phyloP scores from a whole-genome alignment of 2,329 filamentous ascomycete species.

The Fusarium metavorans region DNA sequence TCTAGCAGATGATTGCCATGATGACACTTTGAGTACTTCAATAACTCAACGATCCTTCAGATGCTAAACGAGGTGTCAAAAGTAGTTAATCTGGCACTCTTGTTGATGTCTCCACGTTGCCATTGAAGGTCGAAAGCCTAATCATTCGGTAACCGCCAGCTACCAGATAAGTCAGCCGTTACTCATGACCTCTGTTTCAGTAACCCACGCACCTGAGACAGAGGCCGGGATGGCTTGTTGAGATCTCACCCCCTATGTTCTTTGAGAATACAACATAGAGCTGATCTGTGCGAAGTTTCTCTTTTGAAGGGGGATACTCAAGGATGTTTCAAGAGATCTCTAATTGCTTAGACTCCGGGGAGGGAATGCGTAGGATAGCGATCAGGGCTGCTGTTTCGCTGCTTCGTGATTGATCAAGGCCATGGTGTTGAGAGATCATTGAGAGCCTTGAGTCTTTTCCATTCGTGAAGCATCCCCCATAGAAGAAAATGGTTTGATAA shows the following conservation, averaged over 20 bases:
- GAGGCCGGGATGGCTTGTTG: not conserved
- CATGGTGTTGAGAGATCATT: not conserved
- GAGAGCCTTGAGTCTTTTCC: not conserved
- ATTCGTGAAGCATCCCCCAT: not conserved
- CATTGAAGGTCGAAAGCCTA: not conserved
- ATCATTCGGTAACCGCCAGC: not conserved
- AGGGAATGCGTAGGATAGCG: too few species aligned
- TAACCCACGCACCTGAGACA: not conserved
- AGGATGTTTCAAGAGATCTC: not conserved
- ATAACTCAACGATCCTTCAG: too few species aligned
- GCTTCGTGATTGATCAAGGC: not conserved
- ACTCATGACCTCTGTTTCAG: not conserved
- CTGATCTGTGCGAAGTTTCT: not conserved
- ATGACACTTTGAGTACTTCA: too few species aligned
- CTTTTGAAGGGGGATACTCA: not conserved
- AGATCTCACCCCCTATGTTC: not conserved
- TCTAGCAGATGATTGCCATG: too few species aligned
- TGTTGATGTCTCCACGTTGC: not conserved
- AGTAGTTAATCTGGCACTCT: too few species aligned
- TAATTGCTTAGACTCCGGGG: too few species aligned
- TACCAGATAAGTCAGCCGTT: not conserved
- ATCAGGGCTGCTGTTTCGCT: not conserved
- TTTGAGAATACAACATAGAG: not conserved
- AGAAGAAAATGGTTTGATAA: not conserved
- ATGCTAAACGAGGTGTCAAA: too few species aligned